A percentile compares a stretch with the other conserved stretches of the same genome.
These are phyloP conservation scores for Begonia peltatifolia DNA, from an alignment of 306 rosid genomes.

Conservation along the genomic window DNA sequence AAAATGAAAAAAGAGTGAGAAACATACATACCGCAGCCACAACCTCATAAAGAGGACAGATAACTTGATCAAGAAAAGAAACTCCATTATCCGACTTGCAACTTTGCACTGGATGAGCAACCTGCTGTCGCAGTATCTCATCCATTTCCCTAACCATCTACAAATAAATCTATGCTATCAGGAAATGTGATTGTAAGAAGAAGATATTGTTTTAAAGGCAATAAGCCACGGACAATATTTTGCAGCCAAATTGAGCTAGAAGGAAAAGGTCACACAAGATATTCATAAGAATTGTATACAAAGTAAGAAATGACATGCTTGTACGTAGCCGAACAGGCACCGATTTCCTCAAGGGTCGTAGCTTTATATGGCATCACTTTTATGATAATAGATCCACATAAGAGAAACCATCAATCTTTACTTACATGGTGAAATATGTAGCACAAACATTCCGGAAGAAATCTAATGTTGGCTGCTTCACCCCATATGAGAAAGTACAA, in stretches of 20 bases:
- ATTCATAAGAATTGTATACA: background rate
- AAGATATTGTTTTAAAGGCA: background rate
- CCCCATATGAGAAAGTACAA: constrained; percentile 87
- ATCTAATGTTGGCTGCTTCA: constrained; percentile 82
- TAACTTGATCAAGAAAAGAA: constrained; percentile 77
- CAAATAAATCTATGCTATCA: constrained; percentile 11
- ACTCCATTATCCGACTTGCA: constrained; percentile 49
- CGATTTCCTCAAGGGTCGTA: background rate
- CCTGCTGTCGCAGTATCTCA: constrained; percentile 57
- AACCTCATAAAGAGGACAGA: constrained; percentile 62
- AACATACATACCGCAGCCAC: constrained; percentile 56
- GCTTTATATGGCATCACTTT: background rate
- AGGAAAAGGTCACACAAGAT: too few species aligned
- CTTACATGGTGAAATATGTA: constrained; percentile 99
- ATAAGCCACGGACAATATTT: too few species aligned
- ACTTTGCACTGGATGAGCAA: constrained; percentile 73
- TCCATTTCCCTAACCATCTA: constrained; percentile 97
- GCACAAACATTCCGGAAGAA: constrained; percentile 97
- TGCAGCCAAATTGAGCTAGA: too few species aligned
- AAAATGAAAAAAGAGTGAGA: background rate
- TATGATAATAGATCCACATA: background rate
- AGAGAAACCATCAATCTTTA: constrained; percentile 6
- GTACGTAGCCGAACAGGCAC: background rate
- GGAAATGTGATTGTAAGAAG: background rate
- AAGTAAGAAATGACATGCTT: background rate